Percentiles rank a stretch among this genome's conserved stretches.
Evolutionary conservation across 805 yeast genomes (phyloP).

Genomic region (Metschnikowia reukaufii): DNA sequence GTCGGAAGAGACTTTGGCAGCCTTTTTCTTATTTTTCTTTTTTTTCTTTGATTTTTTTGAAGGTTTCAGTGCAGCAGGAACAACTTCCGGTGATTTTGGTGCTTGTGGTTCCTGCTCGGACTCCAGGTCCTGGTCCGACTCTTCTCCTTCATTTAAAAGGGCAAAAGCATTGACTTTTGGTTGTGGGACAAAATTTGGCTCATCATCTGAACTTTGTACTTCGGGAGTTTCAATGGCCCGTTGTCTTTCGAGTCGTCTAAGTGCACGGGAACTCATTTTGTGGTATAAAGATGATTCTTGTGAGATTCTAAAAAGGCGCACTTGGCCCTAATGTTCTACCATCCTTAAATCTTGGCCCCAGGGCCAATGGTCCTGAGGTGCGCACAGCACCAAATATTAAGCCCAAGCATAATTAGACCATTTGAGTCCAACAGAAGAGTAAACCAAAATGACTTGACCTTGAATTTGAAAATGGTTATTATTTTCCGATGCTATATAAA

Average conservation of each 20-base stretch:
- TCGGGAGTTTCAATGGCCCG: constrained; percentile 21
- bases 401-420: background rate
- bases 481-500: too few species aligned
- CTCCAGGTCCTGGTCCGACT: constrained; percentile 10
- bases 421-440: too few species aligned
- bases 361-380: background rate
- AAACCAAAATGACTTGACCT: too few species aligned
- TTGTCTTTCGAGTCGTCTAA: constrained; percentile 25
- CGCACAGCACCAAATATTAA: background rate
- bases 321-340: background rate
- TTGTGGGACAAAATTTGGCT: constrained; percentile 3
- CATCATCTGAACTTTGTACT: constrained; percentile 19
- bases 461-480: too few species aligned
- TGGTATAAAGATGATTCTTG: background rate
- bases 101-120: background rate
- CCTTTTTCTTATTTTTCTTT: constrained; percentile 26
- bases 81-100: constrained; percentile 9
- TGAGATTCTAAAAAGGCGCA: background rate
- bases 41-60: constrained; percentile 17
- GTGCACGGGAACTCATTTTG: constrained; percentile 29
- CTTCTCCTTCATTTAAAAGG: constrained; percentile 28
- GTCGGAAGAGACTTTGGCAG: constrained; percentile 10
- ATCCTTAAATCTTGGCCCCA: background rate
- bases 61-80: background rate
- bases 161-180: constrained; percentile 47